Conservation (phyloP, 768 basidiomycete genomes). For the Mycena leptocephala region DNA sequence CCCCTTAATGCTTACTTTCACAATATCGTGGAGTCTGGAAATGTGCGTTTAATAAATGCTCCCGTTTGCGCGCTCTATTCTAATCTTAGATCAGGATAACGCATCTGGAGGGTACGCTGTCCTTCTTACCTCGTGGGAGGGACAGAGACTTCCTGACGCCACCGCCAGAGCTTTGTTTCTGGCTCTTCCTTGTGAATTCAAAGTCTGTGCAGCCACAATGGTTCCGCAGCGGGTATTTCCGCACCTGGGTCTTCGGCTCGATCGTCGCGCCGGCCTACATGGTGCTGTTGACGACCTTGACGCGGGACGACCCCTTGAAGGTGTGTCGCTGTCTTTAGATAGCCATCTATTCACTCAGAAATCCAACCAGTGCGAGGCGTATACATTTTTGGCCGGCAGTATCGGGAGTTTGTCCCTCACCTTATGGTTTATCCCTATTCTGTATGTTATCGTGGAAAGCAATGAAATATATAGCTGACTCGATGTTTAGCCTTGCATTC, state of each 20-base stretch:
- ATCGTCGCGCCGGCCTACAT: conserved; percentile 72
- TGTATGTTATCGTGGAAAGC: conserved; percentile 60
- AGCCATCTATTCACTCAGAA: neutral
- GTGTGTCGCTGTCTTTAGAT: conserved; percentile 54
- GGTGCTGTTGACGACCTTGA: conserved; percentile 79
- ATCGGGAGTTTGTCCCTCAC: conserved; percentile 82
- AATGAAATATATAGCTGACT: neutral
- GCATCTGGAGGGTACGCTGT: conserved; percentile 78
- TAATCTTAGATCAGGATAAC: conserved; percentile 69
- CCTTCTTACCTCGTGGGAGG: neutral
- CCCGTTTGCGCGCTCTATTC: neutral
- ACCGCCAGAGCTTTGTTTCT: conserved; percentile 84
- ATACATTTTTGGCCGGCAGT: conserved; percentile 79
- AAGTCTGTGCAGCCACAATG: conserved; percentile 78
- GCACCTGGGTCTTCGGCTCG: conserved; percentile 80
- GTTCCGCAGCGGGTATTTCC: conserved; percentile 86
- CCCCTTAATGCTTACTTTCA: conserved; percentile 76
- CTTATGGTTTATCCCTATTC: conserved; percentile 79
- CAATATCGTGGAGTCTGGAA: conserved; percentile 82
- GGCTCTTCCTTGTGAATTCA: conserved; percentile 86
- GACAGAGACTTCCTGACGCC: conserved; percentile 4
- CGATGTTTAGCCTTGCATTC: conserved; percentile 69
- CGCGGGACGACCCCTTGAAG: conserved; percentile 71
- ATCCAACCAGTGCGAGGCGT: conserved; percentile 73
- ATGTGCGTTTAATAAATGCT: conserved; percentile 66